These are phyloP conservation scores for Hortaea werneckii DNA, from an alignment of 2,329 filamentous ascomycete genomes.

Conservation along the genomic window DNA sequence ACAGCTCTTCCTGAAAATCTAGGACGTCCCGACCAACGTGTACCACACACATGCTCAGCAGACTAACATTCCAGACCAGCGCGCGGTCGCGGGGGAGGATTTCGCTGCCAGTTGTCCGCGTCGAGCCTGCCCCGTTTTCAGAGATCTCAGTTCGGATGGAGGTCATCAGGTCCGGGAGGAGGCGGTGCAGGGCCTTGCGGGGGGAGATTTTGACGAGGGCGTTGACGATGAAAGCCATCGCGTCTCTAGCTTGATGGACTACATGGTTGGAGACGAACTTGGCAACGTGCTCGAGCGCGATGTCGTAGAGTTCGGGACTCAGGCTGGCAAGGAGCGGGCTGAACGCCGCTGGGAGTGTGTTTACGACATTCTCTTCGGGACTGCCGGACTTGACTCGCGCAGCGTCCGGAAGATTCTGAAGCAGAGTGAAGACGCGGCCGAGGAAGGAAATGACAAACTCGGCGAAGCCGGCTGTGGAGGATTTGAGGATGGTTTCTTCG, in stretches of 20 bases:
- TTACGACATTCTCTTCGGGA: slow-evolving; percentile 94
- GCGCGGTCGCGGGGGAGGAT: slow-evolving; percentile 86
- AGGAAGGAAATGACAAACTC: slow-evolving; percentile 88
- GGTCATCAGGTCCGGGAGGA: slow-evolving; percentile 80
- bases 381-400: slow-evolving; percentile 79
- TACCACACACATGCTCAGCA: slow-evolving; percentile 96
- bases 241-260: slow-evolving; percentile 90
- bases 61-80: slow-evolving; percentile 91
- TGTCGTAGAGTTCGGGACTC: slow-evolving; percentile 86
- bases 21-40: slow-evolving; percentile 87
- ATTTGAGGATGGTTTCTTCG: slow-evolving; percentile 78
- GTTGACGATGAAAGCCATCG: slow-evolving; percentile 98
- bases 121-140: slow-evolving; percentile 89
- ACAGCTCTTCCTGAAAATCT: slow-evolving; percentile 77
- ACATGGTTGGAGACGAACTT: slow-evolving; percentile 89
- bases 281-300: slow-evolving; percentile 82
- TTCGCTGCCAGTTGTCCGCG: slow-evolving; percentile 84
- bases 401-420: slow-evolving; percentile 91
- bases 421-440: slow-evolving; percentile 85
- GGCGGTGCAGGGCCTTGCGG: slow-evolving; percentile 80
- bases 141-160: slow-evolving; percentile 96
- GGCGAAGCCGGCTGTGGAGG: slow-evolving; percentile 85
- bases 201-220: slow-evolving; percentile 92
- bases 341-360: slow-evolving; percentile 83
- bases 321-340: slow-evolving; percentile 82